Percentiles rank a stretch among this genome's conserved stretches.
Conservation (phyloP, 257 asterid genomes). For the Nicotiana tabacum region DNA sequence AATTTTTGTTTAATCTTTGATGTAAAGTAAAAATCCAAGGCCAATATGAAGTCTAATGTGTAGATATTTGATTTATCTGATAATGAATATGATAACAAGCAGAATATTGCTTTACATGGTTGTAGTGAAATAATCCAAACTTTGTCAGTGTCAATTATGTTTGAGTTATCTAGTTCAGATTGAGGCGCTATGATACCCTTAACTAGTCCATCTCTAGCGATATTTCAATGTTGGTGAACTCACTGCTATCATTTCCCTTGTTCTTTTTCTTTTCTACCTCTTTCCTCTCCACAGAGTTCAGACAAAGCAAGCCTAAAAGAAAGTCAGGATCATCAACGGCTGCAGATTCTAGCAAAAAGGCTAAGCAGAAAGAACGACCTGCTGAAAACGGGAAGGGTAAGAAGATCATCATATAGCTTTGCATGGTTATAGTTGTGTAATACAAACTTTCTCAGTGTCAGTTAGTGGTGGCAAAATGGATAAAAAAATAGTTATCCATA, state of each 20-base stretch:
- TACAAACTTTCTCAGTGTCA: too few relatives aligned
- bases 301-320: slow-evolving; percentile 51
- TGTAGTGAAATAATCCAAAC: background rate
- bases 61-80: background rate
- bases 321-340: slow-evolving; percentile 42
- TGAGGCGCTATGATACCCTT: too few relatives aligned
- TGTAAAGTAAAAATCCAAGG: background rate
- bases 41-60: background rate
- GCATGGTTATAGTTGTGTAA: too few relatives aligned
- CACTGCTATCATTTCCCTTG: background rate
- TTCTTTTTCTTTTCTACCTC: background rate
- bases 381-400: slow-evolving; percentile 21
- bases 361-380: slow-evolving; percentile 33
- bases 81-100: background rate
- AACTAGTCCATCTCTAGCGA: too few relatives aligned
- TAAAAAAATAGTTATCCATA: too few relatives aligned
- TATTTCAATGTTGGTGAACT: background rate
- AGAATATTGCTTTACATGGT: background rate
- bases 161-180: too few relatives aligned
- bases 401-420: too few relatives aligned
- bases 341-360: slow-evolving; percentile 26
- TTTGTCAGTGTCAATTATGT: background rate
- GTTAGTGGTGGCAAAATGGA: too few relatives aligned
- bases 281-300: slow-evolving; percentile 41
- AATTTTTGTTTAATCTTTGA: background rate